Evolutionary conservation across 179 eudicot genomes (phyloP).

Genomic region (Beta macrorhiza): DNA sequence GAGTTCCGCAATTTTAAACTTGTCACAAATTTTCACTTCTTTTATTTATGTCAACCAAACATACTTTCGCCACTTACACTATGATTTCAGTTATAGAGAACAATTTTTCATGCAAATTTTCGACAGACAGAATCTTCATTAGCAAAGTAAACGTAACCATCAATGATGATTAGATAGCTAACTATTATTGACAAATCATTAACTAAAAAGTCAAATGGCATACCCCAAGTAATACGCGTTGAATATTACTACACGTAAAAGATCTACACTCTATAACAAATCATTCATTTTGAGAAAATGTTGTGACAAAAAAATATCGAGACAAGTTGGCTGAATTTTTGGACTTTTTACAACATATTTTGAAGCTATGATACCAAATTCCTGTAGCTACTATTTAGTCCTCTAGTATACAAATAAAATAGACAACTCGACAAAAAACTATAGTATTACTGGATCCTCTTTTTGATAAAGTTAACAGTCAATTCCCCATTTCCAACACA

Average conservation of each 20-base stretch:
- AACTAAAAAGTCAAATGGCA: slow-evolving; percentile 1
- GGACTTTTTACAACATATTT: not conserved
- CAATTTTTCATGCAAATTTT: no score
- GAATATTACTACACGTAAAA: not conserved
- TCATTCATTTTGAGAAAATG: not conserved
- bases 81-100: no score
- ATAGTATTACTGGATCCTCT: not conserved
- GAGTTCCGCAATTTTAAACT: no score
- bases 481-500: slow-evolving; percentile 5
- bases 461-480: not conserved
- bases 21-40: no score
- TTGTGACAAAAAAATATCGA: not conserved
- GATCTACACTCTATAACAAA: not conserved
- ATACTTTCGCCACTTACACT: no score
- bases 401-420: not conserved
- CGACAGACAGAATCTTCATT: no score
- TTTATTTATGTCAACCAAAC: no score
- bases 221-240: not conserved
- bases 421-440: not conserved
- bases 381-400: not conserved
- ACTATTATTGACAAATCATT: not conserved
- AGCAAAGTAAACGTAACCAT: no score
- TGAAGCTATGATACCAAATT: not conserved
- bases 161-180: not conserved
- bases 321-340: not conserved